These are phyloP conservation scores for Grosmannia serpens DNA, from an alignment of 2,329 filamentous ascomycete species.

Conservation along the genomic window DNA sequence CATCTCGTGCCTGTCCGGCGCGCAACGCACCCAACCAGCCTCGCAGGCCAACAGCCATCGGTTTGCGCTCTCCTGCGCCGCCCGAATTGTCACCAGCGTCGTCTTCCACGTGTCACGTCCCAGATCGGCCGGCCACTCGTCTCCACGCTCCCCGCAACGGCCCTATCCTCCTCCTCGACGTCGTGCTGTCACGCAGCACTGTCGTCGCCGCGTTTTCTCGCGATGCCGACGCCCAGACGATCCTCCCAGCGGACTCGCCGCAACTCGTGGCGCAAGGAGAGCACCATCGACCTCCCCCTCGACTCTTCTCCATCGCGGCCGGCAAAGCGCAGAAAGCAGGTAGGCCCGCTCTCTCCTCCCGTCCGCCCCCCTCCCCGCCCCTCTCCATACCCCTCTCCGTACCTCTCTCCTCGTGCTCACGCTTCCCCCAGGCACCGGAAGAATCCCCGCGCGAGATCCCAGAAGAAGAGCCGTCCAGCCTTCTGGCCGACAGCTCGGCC, in stretches of 20 bases:
- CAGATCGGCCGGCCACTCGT: background rate
- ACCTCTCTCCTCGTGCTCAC: background rate
- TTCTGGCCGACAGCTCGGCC: constrained; percentile 28
- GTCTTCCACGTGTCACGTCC: background rate
- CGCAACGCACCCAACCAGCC: background rate
- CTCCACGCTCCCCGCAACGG: too few species aligned
- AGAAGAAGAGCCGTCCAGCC: constrained; percentile 33
- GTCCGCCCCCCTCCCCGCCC: background rate
- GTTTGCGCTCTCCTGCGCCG: background rate
- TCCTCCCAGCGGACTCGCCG: constrained; percentile 20
- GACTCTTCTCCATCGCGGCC: constrained; percentile 50
- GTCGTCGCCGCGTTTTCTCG: constrained; percentile 1
- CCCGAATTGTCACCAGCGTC: background rate
- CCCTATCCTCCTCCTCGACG: background rate
- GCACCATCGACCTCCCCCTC: constrained; percentile 20
- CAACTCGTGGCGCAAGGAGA: constrained; percentile 20
- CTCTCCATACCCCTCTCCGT: background rate
- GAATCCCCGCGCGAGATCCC: constrained; percentile 30
- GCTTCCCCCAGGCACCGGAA: constrained; percentile 21
- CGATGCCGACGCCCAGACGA: constrained; percentile 21
- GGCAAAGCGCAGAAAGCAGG: constrained; percentile 54
- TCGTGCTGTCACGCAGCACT: background rate
- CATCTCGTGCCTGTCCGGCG: background rate
- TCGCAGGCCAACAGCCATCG: background rate
- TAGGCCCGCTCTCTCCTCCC: constrained; percentile 16